Base-by-base conservation (phyloP, 345 rosid species). In the Aquilaria malaccensis region DNA sequence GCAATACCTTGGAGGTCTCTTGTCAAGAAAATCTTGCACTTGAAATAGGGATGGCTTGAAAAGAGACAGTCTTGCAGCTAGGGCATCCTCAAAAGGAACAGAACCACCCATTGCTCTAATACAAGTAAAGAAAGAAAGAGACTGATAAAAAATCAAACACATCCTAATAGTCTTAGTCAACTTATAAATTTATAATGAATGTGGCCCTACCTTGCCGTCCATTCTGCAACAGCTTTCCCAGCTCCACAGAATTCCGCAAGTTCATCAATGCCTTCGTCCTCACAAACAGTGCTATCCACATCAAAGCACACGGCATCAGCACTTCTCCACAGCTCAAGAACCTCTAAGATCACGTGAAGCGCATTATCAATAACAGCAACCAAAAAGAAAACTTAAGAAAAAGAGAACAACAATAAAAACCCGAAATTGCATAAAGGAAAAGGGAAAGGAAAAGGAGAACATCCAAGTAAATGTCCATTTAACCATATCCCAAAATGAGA, bases 161-260 rank as follows among this genome's bases (percentile, higher is more conserved):
- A 22, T 31, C 32, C 13, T 13, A 4, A 29, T 33, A 29, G 37
- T 62, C 14, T 50, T 67, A 55, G 60, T 22, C 60, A 58, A 32
- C 50, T 62, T 51, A 73, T 49, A 32, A 3, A 29, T 2, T 53
- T 15, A 51, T 13, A 61, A 56, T 55, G 56, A 58, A 57, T 13
- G 61, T 7, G 30, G 29, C 13, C 57, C 70, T 74, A 93, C 97
- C 96, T 93, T 48, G 89, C 94, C 60, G 97, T 87, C 97, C 96
- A 93, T 71, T 85, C 97, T 13, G 96, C 96, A 71, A 89, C 97
- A 68, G 97, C 97, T 65, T 84, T 81, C 69, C 97, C 96, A 60
- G 96, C 97, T 68, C 97, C 97, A 83, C 99, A 93, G 67, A 87
- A 93, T 54, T 93, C 99, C 0, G 99, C 99, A 70, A 93, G 89